These are phyloP conservation scores for Wickerhamiella sergipiensis DNA, from an alignment of 805 yeast species.

Conservation along the genomic window DNA sequence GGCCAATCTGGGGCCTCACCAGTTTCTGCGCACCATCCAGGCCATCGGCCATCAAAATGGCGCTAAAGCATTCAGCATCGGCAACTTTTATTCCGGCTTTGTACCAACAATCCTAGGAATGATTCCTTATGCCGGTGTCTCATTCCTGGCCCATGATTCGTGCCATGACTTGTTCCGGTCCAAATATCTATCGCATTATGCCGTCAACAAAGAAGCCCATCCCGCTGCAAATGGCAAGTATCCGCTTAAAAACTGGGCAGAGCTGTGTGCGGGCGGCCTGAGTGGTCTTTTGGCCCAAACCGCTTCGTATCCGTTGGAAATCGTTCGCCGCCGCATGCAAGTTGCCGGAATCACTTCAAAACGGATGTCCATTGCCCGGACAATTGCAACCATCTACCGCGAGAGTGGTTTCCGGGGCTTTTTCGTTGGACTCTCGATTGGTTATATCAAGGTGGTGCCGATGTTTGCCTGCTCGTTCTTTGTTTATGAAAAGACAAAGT, in stretches of 20 bases:
- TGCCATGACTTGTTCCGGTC: slow-evolving; percentile 76
- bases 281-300: slow-evolving; percentile 94
- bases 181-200: slow-evolving; percentile 36
- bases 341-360: slow-evolving; percentile 61
- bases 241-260: slow-evolving; percentile 85
- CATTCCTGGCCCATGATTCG: slow-evolving; percentile 85
- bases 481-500: slow-evolving; percentile 81
- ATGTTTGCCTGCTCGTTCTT: slow-evolving; percentile 95
- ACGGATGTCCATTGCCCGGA: slow-evolving; percentile 20
- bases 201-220: slow-evolving; percentile 25
- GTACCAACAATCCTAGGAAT: slow-evolving; percentile 88
- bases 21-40: slow-evolving; percentile 18
- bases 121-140: slow-evolving; percentile 97
- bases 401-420: slow-evolving; percentile 80
- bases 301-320: slow-evolving; percentile 94
- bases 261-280: slow-evolving; percentile 84
- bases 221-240: slow-evolving; percentile 29
- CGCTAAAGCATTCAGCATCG: slow-evolving; percentile 21
- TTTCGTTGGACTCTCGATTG: slow-evolving; percentile 89
- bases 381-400: slow-evolving; percentile 41
- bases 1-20: slow-evolving; percentile 17
- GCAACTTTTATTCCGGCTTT: slow-evolving; percentile 87
- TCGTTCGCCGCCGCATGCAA: slow-evolving; percentile 86
- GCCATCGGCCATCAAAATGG: slow-evolving; percentile 21
- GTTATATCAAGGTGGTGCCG: slow-evolving; percentile 88